Conservation (phyloP, 2,329 filamentous ascomycete species). For the Trichoderma koningiopsis region DNA sequence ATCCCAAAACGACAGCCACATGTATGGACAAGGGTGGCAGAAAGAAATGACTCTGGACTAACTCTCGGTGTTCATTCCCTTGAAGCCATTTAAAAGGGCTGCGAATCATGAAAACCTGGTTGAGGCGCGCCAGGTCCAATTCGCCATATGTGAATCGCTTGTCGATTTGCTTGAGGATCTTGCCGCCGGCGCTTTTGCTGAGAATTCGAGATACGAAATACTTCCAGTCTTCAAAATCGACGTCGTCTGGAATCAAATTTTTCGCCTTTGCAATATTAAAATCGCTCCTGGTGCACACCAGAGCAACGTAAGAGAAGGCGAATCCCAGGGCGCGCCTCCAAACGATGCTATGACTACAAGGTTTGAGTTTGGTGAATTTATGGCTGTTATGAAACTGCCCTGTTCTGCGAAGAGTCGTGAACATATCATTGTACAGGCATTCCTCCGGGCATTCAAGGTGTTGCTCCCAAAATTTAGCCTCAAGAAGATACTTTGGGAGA, state of each 20-base stretch:
- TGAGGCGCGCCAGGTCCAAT: conserved; percentile 14
- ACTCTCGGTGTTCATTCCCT: neutral
- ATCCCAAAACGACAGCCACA: conserved; percentile 47
- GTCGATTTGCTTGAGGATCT: conserved; percentile 3
- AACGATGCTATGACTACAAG: neutral
- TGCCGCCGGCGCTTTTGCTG: neutral
- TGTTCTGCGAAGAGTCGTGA: neutral
- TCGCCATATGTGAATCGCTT: conserved; percentile 25
- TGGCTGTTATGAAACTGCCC: neutral
- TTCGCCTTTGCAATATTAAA: conserved; percentile 14
- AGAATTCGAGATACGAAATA: conserved; percentile 1
- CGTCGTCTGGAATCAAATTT: neutral
- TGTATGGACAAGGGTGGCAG: conserved; percentile 44
- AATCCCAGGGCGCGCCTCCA: conserved; percentile 19
- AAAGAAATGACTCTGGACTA: conserved; percentile 42
- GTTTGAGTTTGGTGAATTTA: neutral
- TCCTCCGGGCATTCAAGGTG: neutral
- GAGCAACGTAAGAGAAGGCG: conserved; percentile 12
- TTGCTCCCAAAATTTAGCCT: conserved; percentile 5
- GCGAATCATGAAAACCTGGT: neutral
- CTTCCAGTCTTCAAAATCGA: conserved; percentile 5
- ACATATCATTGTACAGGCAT: neutral
- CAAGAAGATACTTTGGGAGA: conserved; percentile 17
- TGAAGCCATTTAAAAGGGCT: neutral
- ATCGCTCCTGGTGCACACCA: conserved; percentile 18